phyloP scores from a whole-genome alignment of 306 rosid species.

The Corylus avellana region DNA sequence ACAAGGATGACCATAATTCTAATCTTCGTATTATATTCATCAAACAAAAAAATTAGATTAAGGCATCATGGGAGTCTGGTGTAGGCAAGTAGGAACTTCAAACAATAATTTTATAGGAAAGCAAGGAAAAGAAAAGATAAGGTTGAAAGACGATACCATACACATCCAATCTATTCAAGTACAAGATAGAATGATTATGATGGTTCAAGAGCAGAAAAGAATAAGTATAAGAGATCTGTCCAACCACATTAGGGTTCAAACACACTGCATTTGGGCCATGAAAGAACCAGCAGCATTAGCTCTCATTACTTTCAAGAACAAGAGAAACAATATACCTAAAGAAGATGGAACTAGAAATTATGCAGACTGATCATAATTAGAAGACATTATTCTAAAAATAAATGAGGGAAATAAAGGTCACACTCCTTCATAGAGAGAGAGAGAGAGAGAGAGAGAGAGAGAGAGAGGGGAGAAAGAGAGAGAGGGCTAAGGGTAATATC shows the following conservation, averaged over 20 bases:
- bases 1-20: slow-evolving; percentile 10
- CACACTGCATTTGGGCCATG: slow-evolving; percentile 3
- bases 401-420: background rate
- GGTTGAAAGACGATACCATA: background rate
- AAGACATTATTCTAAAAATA: background rate
- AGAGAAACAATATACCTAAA: no score
- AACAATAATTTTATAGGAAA: background rate
- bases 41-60: background rate
- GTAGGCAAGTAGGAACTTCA: background rate
- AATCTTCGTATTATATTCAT: slow-evolving; percentile 6
- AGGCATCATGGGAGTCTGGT: background rate
- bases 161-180: background rate
- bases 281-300: slow-evolving; percentile 3
- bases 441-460: background rate
- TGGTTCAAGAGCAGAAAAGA: background rate
- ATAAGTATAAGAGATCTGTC: background rate
- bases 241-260: background rate
- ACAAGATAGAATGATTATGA: slow-evolving; percentile 20
- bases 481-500: slow-evolving; percentile 23
- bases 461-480: background rate
- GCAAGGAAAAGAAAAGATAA: background rate
- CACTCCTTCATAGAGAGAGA: background rate
- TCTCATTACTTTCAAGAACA: no score
- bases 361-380: background rate
- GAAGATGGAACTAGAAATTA: background rate